Conservation (phyloP, 2,329 filamentous ascomycete species). For the Neonectria coccinea region DNA sequence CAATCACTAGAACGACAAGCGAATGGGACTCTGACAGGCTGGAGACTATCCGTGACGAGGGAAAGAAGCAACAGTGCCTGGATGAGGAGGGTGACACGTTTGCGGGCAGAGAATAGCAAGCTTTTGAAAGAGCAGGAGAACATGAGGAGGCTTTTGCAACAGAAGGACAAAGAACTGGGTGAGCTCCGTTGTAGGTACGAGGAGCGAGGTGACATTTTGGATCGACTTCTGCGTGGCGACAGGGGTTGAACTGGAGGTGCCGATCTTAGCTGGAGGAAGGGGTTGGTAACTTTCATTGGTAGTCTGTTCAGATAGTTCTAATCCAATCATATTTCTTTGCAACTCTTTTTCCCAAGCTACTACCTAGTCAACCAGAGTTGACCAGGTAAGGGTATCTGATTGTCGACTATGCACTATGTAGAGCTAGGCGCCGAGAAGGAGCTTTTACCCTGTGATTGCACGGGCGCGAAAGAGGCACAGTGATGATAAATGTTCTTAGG, state of each 20-base stretch:
- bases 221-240: background rate
- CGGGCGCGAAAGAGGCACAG: background rate
- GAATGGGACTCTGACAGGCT: background rate
- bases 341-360: background rate
- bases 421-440: background rate
- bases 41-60: background rate
- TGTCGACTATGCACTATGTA: too few relatives aligned
- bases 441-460: background rate
- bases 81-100: background rate
- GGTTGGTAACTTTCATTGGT: background rate
- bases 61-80: background rate
- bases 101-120: background rate
- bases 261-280: background rate
- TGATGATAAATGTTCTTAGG: background rate
- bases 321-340: background rate
- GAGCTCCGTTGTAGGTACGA: background rate
- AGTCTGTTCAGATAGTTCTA: background rate
- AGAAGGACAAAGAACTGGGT: background rate
- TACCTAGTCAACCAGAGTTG: background rate
- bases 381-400: background rate
- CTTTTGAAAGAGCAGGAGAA: background rate
- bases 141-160: background rate
- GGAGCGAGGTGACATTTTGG: background rate
- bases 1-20: background rate
- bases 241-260: background rate